A percentile compares a stretch with the other conserved stretches of the same genome.
Evolutionary conservation across 202 grass and related monocot genomes (phyloP).

Genomic region (Musa balbisiana): DNA sequence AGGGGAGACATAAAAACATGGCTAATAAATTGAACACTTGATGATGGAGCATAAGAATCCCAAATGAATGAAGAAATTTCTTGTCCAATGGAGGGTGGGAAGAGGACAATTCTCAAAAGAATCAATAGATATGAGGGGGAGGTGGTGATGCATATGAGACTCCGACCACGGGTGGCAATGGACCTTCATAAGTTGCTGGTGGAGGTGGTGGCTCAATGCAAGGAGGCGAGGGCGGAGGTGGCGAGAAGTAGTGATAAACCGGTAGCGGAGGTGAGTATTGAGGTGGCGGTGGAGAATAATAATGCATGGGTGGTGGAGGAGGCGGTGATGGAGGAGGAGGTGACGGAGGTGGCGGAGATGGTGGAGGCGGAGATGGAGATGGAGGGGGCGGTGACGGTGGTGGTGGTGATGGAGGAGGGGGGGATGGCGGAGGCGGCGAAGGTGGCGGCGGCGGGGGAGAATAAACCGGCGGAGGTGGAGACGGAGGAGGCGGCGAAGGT

Average conservation of each 20-base stretch:
- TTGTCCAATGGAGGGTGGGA: constrained; percentile 12
- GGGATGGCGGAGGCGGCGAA: accelerated
- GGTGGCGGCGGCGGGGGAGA: neutral
- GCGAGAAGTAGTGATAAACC: neutral
- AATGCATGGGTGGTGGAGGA: constrained; percentile 3
- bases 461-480: neutral
- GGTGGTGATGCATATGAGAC: constrained; percentile 68
- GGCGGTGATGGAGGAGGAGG: constrained; percentile 8
- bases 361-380: accelerated
- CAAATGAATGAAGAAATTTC: constrained; percentile 7
- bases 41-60: constrained; percentile 30
- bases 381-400: neutral
- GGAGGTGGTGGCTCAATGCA: constrained; percentile 37
- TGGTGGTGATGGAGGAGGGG: neutral
- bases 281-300: constrained; percentile 11
- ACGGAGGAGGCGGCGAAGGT: neutral
- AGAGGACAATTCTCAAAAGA: constrained; percentile 28
- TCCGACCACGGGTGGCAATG: constrained; percentile 39
- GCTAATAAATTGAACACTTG: constrained; percentile 13
- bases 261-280: constrained; percentile 16
- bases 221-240: constrained; percentile 30
- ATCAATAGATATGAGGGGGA: constrained; percentile 50
- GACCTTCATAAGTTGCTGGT: constrained; percentile 26
- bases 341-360: neutral
- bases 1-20: neutral